phyloP scores from a whole-genome alignment of 208 protist species.

The Novymonas esmeraldas region DNA sequence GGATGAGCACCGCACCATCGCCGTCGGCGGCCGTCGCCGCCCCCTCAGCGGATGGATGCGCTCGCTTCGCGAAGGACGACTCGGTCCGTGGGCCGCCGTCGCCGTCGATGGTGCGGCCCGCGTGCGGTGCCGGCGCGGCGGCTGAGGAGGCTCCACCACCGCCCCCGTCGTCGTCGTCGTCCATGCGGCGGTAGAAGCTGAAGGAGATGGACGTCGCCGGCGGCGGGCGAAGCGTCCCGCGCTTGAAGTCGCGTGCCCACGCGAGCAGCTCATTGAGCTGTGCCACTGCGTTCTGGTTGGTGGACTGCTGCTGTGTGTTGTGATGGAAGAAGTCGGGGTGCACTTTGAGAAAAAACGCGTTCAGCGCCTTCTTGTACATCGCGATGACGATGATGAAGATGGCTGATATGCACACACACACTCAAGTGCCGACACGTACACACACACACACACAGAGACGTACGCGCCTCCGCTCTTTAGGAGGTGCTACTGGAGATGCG shows the following conservation, averaged over 20 bases:
- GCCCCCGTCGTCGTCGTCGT: slow-evolving; percentile 27
- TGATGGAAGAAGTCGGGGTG: slow-evolving; percentile 92
- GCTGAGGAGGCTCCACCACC: background rate
- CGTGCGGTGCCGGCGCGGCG: background rate
- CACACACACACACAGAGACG: background rate
- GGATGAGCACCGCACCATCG: slow-evolving; percentile 40
- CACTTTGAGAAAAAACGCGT: slow-evolving; percentile 93
- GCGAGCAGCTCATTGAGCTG: slow-evolving; percentile 92
- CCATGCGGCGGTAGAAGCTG: slow-evolving; percentile 80
- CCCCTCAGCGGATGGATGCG: slow-evolving; percentile 9
- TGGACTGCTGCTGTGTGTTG: slow-evolving; percentile 70
- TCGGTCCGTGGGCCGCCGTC: slow-evolving; percentile 6
- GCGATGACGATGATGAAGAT: background rate
- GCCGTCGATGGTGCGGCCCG: too few relatives aligned
- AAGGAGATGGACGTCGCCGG: slow-evolving; percentile 78
- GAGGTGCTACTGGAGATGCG: too few relatives aligned
- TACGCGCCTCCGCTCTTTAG: too few relatives aligned
- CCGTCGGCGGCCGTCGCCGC: too few relatives aligned
- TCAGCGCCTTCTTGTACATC: slow-evolving; percentile 93
- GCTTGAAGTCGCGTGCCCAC: slow-evolving; percentile 90
- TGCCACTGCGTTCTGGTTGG: slow-evolving; percentile 87
- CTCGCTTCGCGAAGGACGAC: slow-evolving; percentile 28
- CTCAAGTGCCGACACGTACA: background rate
- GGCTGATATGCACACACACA: background rate
- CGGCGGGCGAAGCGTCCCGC: slow-evolving; percentile 68